Evolutionary conservation across 1,284 basidiomycete genomes (phyloP), one percentile per base, ranked within the genome.

Genomic region (Psilocybe mexicana): DNA sequence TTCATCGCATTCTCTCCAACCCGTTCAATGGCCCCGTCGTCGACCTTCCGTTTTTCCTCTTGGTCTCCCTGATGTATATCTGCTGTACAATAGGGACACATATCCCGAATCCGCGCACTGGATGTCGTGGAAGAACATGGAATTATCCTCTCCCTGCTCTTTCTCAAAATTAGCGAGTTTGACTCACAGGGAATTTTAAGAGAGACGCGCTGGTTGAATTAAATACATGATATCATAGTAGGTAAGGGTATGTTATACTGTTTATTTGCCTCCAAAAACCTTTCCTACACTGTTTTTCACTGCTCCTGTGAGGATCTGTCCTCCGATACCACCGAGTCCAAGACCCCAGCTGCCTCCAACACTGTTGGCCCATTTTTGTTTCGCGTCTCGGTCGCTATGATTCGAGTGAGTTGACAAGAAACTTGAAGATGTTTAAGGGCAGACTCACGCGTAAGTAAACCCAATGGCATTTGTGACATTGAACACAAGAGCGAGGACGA

Each of bases 391-490:
- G 70, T 96, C 93, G 30, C 93, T 94, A 46, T n/a, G 23, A 35
- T 33, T n/a, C 43, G 33, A 54, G 25, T 55, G 53, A 55, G 28
- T 48, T 49, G 23, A 61, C 11, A 43, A 44, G 18, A 52, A 14
- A n/a, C 40, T 58, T 43, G 43, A 23, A 52, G 43, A 33, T 33
- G 30, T 42, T 33, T 49, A 26, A 44, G 57, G 58, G 38, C 24
- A 52, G 25, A 79, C 88, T 68, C 72, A 90, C 88, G 90, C 94
- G 69, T 92, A 96, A 61, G 93, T 96, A 76, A 96, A 96, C 6
- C 94, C 95, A 57, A 97, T 79, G 24, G 88, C 90, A 66, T 97
- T 97, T 35, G 93, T 94, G 55, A 94, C 70, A 72, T 96, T 96
- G 82, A 96, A 96, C 38, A 96, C 89, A 53, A 96, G 80, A 3